Base-by-base conservation (phyloP, 805 yeast genomes). In the Candida quercuum region DNA sequence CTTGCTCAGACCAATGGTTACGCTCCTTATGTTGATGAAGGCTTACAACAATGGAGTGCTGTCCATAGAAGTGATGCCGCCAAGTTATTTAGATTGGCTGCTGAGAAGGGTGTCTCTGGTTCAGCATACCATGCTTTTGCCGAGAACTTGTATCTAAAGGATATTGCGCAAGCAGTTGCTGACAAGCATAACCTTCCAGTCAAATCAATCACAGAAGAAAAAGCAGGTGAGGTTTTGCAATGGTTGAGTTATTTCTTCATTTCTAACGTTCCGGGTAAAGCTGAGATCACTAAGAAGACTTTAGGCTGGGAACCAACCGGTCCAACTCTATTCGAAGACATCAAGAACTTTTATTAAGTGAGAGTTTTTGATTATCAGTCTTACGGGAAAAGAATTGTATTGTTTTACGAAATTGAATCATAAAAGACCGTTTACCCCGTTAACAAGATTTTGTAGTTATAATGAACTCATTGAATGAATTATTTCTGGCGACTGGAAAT, bases 11-110 rank as follows among this genome's bases (percentile, higher is more conserved):
- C 61, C 35, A 31, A 45, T 5, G 62, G 63, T 2, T 49, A 51
- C 21, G 59, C 64, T 10, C 41, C 57, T 6, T 67, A 61, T 47
- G 46, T 61, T 9, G 74, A 67, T 13, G 64, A 58, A 21, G 67
- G 65, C 5, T 33, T 43, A 7, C 52, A 49, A 38, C 37, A 31
- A 7, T 64, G 68, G 67, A 38, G 61, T 3, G 59, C 64, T 4
- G 61, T 57, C 17, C 53, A 60, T 32, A 48, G 49, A 5, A n/a
- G 24, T 3, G 72, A 67, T 53, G 62, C 61, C n/a, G 70, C 64
- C 9, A 37, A 21, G 3, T 31, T 63, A 14, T 63, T 34, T 51
- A 27, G 53, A 25, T 28, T 50, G 38, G 62, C 57, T 40, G 32
- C 58, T 35, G 49, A 56, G 31, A 47, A 49, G 35, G 52, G 56